Evolutionary conservation across 225 moss, liverwort and hornwort species (phyloP), one percentile per base, ranked within the genome.

Genomic region (Polytrichum commune): DNA sequence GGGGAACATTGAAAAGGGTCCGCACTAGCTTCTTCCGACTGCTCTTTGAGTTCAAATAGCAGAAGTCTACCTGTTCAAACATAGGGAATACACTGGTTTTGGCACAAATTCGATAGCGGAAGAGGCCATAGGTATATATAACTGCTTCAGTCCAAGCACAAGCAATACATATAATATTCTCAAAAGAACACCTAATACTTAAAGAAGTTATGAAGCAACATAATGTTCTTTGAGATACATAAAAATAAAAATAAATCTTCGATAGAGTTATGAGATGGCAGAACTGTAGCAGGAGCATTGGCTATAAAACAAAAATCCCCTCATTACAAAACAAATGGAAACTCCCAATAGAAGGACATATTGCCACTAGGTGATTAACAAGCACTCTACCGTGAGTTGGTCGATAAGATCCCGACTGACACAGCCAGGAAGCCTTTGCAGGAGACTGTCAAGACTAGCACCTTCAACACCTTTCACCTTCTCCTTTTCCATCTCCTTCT

Each of bases 351-450:
- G 29, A 66, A 67, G 33, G 33, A 67, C 4, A 22, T 67, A n/a
- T 56, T 16, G 27, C 53, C 68, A 32, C 24, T 68, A 20, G 22
- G 28, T 16, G 18, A 9, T 46, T 16, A 46, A 16, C 46, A 46
- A 46, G 46, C 4, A 46, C 3, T 46, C 4, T 81, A 98, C 97
- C 69, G 97, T 98, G 16, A 98, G 88, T 83, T 98, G 97, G 71
- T 98, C 97, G 64, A 98, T 98, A 68, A 98, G 88, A 64, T 98
- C 97, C 65, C 97, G 94, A 78, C 97, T 98, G 24, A 98, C 97
- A 84, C 97, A 98, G 27, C 97, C 90, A 71, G 95, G 97, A 81
- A 98, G 92, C 53, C 97, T 86, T 72, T 98, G 97, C 38, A 98
- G 90, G 61, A 98, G 91, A 76, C 97, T 95, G 70, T 98, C 97